Evolutionary conservation across 306 rosid genomes (phyloP).

Genomic region (Quercus mongolica): DNA sequence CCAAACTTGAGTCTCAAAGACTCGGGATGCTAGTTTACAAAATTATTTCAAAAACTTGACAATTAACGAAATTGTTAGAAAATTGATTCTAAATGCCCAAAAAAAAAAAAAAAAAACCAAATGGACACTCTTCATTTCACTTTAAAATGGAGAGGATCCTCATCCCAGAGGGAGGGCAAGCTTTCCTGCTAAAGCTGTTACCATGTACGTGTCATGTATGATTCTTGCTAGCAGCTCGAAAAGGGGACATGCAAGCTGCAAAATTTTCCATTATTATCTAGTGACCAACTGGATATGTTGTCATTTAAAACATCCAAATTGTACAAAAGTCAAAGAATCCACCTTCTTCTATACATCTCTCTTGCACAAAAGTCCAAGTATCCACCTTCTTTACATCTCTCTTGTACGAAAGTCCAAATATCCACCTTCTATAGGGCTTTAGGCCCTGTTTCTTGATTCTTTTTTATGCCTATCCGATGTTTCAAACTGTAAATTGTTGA

Average conservation of each 20-base stretch:
- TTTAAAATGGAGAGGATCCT: no score
- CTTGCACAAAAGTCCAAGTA: background rate
- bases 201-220: conserved; percentile 4
- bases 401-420: background rate
- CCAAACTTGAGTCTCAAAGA: no score
- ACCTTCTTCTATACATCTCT: background rate
- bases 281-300: conserved; percentile 8
- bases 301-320: background rate
- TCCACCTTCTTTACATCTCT: background rate
- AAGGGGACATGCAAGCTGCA: background rate
- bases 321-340: background rate
- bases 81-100: no score
- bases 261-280: background rate
- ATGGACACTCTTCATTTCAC: no score
- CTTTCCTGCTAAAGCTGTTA: background rate
- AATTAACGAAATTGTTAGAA: no score
- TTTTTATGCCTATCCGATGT: background rate
- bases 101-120: no score
- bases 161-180: background rate
- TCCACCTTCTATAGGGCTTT: conserved; percentile 8
- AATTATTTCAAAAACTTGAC: no score
- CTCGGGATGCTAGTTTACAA: no score
- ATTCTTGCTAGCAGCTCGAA: conserved; percentile 11
- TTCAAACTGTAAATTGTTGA: background rate
- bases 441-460: conserved; percentile 6